Conservation (phyloP, 192 early-diverging fungal species). For the Chytriomyces confervae region DNA sequence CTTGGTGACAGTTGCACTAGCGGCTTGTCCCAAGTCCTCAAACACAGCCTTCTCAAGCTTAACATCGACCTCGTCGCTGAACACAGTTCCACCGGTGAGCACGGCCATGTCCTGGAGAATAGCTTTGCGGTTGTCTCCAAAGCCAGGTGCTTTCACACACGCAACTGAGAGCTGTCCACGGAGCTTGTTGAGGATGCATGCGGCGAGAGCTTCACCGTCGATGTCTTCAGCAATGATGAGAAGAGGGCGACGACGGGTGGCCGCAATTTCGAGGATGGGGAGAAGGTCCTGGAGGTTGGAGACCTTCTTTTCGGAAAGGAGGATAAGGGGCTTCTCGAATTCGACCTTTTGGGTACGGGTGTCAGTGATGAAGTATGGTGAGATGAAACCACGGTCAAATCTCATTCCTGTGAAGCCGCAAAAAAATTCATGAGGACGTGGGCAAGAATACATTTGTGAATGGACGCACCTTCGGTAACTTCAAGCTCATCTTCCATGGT, state of each 20-base stretch:
- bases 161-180: constrained; percentile 96
- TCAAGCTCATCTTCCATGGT: constrained; percentile 99
- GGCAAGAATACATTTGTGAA: background rate
- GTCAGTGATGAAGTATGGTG: constrained; percentile 99
- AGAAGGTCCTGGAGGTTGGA: constrained; percentile 93
- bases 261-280: constrained; percentile 94
- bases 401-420: constrained; percentile 73
- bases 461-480: constrained; percentile 89
- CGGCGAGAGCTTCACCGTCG: constrained; percentile 99
- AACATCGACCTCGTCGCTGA: constrained; percentile 94
- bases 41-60: constrained; percentile 94
- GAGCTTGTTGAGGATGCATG: constrained; percentile 99
- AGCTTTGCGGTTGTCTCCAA: constrained; percentile 99
- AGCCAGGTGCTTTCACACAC: constrained; percentile 99
- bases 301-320: constrained; percentile 99
- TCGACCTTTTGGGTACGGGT: constrained; percentile 98
- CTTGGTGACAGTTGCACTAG: constrained; percentile 92
- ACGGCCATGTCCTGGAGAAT: constrained; percentile 97
- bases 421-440: constrained; percentile 10
- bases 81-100: constrained; percentile 95
- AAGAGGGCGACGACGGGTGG: constrained; percentile 93
- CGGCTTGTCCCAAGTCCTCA: constrained; percentile 90
- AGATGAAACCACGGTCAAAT: constrained; percentile 99
- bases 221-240: constrained; percentile 98
- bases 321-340: constrained; percentile 98